Evolutionary conservation across 1,139 yeast species (phyloP).

Genomic region (Taiozyma sp.): DNA sequence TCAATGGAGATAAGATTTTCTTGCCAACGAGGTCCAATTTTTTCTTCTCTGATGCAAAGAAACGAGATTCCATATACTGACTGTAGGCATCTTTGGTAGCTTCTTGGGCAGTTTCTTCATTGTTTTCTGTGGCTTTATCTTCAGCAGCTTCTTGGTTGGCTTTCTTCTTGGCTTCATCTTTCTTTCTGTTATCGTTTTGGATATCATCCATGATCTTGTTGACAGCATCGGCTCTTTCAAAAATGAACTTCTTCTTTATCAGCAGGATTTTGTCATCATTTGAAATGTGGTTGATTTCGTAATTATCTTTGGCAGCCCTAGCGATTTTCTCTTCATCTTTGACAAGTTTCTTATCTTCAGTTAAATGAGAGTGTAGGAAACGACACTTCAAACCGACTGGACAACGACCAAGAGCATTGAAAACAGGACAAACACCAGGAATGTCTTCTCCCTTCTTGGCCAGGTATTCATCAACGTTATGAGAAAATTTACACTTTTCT

Average conservation of each 20-base stretch:
- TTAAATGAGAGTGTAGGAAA: slow-evolving; percentile 77
- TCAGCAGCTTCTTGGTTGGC: slow-evolving; percentile 16
- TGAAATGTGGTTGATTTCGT: slow-evolving; percentile 65
- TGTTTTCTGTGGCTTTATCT: slow-evolving; percentile 8
- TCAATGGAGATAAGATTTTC: slow-evolving; percentile 89
- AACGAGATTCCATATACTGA: slow-evolving; percentile 76
- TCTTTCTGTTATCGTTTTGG: slow-evolving; percentile 37
- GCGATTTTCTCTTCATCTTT: slow-evolving; percentile 40
- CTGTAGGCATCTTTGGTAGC: slow-evolving; percentile 36
- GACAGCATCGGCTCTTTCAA: slow-evolving; percentile 50
- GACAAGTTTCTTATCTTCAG: slow-evolving; percentile 42
- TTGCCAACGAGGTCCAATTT: slow-evolving; percentile 61
- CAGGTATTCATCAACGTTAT: slow-evolving; percentile 65
- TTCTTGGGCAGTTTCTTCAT: slow-evolving; percentile 9
- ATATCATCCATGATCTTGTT: slow-evolving; percentile 52
- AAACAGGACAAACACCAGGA: slow-evolving; percentile 80
- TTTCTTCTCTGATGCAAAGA: slow-evolving; percentile 78
- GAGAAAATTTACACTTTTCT: slow-evolving; percentile 74
- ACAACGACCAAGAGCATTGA: slow-evolving; percentile 76
- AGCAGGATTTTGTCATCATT: slow-evolving; percentile 48
- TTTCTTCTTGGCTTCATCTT: slow-evolving; percentile 26
- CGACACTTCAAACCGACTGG: slow-evolving; percentile 91
- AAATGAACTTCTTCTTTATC: slow-evolving; percentile 59
- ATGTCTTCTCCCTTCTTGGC: slow-evolving; percentile 66
- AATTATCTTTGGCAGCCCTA: slow-evolving; percentile 32